These are phyloP conservation scores for Annulohypoxylon maeteangense DNA, from an alignment of 495 filamentous ascomycete species.

Conservation along the genomic window DNA sequence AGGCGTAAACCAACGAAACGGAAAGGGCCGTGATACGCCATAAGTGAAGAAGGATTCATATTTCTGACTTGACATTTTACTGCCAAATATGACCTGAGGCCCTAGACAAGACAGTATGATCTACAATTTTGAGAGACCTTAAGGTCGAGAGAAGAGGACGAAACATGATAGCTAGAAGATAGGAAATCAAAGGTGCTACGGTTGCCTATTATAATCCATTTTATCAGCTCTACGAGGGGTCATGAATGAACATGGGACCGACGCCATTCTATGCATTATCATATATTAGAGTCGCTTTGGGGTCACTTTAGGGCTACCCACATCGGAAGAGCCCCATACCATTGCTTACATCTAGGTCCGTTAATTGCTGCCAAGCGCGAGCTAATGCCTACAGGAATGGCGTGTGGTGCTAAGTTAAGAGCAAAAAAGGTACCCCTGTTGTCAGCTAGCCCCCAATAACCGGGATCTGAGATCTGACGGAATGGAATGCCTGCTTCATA, in stretches of 20 bases:
- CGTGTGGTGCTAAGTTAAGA: neutral
- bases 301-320: neutral
- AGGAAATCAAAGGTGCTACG: neutral
- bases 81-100: neutral
- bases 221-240: neutral
- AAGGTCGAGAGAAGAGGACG: neutral
- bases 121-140: neutral
- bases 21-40: neutral
- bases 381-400: neutral
- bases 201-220: neutral
- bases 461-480: neutral
- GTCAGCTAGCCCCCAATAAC: neutral
- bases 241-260: neutral
- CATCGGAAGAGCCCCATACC: neutral
- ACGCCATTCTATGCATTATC: neutral
- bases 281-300: neutral
- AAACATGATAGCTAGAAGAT: neutral
- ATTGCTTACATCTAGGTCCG: neutral
- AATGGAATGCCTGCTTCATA: neutral
- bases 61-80: neutral
- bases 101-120: neutral
- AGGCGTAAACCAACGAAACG: neutral
- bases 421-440: neutral
- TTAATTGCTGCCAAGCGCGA: neutral
- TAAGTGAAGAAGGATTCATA: neutral